These are phyloP conservation scores for Nepenthes alata DNA, from an alignment of 179 eudicot species.

Conservation along the genomic window DNA sequence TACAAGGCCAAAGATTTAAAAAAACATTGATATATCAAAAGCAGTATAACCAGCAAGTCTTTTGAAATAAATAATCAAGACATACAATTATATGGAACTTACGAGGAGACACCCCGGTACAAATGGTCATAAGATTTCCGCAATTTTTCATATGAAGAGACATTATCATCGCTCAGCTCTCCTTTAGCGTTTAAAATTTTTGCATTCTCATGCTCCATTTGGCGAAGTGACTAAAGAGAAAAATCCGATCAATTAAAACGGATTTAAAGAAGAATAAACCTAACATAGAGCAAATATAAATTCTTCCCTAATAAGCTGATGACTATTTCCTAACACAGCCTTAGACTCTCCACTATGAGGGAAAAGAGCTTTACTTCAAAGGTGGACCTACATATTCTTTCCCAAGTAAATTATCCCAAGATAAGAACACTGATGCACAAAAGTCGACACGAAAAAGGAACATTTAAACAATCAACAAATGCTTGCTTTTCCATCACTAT, in stretches of 20 bases:
- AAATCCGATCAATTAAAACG: neutral
- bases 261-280: neutral
- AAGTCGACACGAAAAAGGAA: too few relatives aligned
- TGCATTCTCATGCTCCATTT: slow-evolving; percentile 92
- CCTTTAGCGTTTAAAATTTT: slow-evolving; percentile 90
- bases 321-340: too few relatives aligned
- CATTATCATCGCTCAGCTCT: slow-evolving; percentile 88
- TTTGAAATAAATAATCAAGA: neutral
- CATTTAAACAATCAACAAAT: too few relatives aligned
- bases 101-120: slow-evolving; percentile 87
- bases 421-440: too few relatives aligned
- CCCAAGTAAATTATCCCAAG: too few relatives aligned
- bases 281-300: slow-evolving; percentile 1
- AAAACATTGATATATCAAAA: slow-evolving; percentile 2
- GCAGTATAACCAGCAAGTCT: neutral
- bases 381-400: too few relatives aligned
- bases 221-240: slow-evolving; percentile 69
- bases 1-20: slow-evolving; percentile 13
- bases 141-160: slow-evolving; percentile 80
- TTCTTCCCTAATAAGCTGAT: neutral
- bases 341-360: too few relatives aligned
- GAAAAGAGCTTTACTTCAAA: too few relatives aligned
- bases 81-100: slow-evolving; percentile 24
- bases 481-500: too few relatives aligned
- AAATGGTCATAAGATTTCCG: slow-evolving; percentile 85